These are phyloP conservation scores for Theobroma grandiflorum DNA, from an alignment of 441 rosid genomes.

Conservation along the genomic window DNA sequence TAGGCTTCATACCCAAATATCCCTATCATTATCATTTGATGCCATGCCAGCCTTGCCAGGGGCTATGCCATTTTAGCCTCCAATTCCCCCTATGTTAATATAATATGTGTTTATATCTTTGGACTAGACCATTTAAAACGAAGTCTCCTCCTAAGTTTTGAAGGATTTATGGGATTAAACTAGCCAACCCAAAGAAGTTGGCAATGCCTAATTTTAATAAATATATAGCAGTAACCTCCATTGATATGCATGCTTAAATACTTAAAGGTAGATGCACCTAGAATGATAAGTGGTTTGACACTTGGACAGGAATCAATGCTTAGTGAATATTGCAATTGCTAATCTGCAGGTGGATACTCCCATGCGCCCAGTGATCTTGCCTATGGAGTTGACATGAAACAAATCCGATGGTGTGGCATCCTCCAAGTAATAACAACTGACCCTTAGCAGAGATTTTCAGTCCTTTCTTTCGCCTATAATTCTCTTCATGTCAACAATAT, in stretches of 20 bases:
- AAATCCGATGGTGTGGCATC: slow-evolving; percentile 73
- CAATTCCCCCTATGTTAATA: too few relatives aligned
- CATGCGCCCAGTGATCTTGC: slow-evolving; percentile 63
- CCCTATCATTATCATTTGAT: neutral
- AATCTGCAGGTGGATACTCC: slow-evolving; percentile 66
- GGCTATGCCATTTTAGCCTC: neutral
- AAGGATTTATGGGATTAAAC: neutral
- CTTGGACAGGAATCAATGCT: neutral
- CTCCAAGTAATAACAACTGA: slow-evolving; percentile 52
- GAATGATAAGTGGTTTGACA: neutral
- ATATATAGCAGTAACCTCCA: neutral
- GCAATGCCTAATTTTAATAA: neutral
- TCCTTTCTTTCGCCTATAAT: neutral
- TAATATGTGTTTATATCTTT: neutral
- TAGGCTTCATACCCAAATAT: slow-evolving; percentile 8
- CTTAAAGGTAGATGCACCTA: too few relatives aligned
- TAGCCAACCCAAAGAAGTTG: neutral
- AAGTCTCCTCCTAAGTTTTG: neutral
- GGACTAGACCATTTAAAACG: neutral
- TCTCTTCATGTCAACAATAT: neutral
- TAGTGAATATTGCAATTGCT: neutral
- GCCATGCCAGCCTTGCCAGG: neutral
- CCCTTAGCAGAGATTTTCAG: neutral
- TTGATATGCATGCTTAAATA: neutral
- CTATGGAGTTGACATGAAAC: slow-evolving; percentile 75